These are phyloP conservation scores for Heliamphora exappendiculata DNA, from an alignment of 148 eudicot species.

Conservation along the genomic window DNA sequence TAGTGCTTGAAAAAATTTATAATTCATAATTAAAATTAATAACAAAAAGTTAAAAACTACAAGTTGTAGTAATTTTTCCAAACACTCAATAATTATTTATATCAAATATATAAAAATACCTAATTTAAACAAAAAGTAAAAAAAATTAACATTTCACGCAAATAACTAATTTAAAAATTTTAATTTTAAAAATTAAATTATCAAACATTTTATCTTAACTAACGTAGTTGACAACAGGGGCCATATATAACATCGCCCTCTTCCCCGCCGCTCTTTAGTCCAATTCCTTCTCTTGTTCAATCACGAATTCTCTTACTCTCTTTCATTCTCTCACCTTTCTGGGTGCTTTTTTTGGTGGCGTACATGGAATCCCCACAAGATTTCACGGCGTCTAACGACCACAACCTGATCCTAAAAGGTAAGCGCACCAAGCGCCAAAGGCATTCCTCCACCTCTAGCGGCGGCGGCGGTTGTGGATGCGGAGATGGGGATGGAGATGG, in stretches of 20 bases:
- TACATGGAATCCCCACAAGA: conserved; percentile 22
- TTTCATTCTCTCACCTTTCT: neutral
- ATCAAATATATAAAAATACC: too few species aligned
- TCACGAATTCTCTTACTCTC: conserved; percentile 1
- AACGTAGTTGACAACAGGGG: too few species aligned
- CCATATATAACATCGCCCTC: conserved; percentile 14
- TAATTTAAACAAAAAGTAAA: too few species aligned
- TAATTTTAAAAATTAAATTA: too few species aligned
- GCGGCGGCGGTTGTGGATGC: conserved; percentile 1
- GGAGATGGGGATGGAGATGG: neutral
- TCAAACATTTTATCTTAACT: too few species aligned
- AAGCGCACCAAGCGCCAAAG: conserved; percentile 65
- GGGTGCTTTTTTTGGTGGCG: neutral
- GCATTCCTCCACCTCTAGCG: conserved; percentile 39
- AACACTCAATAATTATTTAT: too few species aligned
- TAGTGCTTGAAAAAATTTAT: too few species aligned
- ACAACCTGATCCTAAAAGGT: conserved; percentile 34
- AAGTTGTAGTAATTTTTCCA: too few species aligned
- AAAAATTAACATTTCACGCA: too few species aligned
- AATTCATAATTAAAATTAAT: too few species aligned
- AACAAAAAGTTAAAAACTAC: too few species aligned
- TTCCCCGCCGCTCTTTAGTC: conserved; percentile 3
- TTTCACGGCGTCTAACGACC: conserved; percentile 5
- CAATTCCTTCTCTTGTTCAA: neutral
- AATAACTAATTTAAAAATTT: too few species aligned